Conservation (phyloP, 23 red algal species). For the Gracilaria caudata region DNA sequence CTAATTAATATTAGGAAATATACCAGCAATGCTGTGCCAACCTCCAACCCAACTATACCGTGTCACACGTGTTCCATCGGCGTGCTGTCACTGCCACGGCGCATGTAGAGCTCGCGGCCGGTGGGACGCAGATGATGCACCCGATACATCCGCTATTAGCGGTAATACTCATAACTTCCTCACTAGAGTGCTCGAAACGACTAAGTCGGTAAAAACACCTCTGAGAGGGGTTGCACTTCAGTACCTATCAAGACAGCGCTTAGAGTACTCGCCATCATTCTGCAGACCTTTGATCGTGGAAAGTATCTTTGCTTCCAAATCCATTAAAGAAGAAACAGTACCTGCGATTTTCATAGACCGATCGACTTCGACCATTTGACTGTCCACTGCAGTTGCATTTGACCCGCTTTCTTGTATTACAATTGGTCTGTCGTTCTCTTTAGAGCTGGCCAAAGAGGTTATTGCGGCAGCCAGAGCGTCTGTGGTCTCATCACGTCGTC, state of each 20-base stretch:
- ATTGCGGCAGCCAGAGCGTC: conserved; percentile 18
- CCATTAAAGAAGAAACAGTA: conserved; percentile 33
- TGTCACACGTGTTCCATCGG: too few species aligned
- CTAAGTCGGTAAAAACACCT: too few species aligned
- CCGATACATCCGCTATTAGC: too few species aligned
- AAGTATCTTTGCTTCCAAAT: conserved; percentile 30
- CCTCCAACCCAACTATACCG: too few species aligned
- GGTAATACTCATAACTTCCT: too few species aligned
- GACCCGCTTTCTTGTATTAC: conserved; percentile 11
- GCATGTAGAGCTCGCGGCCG: too few species aligned
- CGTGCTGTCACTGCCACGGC: too few species aligned
- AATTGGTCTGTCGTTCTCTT: conserved; percentile 1
- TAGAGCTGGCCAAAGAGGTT: conserved; percentile 8
- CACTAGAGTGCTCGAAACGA: too few species aligned
- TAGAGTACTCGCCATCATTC: conserved; percentile 2
- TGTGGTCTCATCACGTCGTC: conserved; percentile 11
- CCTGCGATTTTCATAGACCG: not conserved
- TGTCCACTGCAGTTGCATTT: not conserved
- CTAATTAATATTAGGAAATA: too few species aligned
- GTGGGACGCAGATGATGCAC: too few species aligned
- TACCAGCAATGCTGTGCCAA: too few species aligned
- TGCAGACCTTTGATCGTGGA: not conserved
- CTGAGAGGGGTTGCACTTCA: too few species aligned
- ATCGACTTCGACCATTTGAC: not conserved
- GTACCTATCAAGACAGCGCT: not conserved